Evolutionary conservation across 148 eudicot genomes (phyloP), one percentile per base, ranked within the genome.

Genomic region (Dysphania ambrosioides): DNA sequence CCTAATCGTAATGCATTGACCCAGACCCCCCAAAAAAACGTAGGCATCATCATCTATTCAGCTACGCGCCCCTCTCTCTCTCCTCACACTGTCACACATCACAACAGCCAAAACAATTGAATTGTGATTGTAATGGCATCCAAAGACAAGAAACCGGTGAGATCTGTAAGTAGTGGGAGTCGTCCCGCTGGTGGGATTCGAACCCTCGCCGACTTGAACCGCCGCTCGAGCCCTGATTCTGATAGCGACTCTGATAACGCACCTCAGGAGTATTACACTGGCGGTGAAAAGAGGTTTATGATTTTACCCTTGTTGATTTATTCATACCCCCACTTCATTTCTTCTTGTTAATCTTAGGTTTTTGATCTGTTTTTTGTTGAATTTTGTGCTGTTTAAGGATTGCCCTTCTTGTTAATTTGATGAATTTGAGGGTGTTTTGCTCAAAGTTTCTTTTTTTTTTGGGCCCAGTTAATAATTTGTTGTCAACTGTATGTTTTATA

Each of bases 241-340:
- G 96, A 90, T 73, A 85, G 87, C 59, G 97, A 94, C 70, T 86
- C 90, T 61, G 98, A 91, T 68, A 93, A 86, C 73, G 87, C 72
- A 36, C 96, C 97, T 67, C 93, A 88, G 47, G 93, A 94, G 84
- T 90, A 87, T 79, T 91, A 88, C 79, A 89, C 97, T 63, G 97
- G 98, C 49, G 97, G 97, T 53, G 90, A 91, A 51, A 92, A 91
- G 78, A 94, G 98, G 98, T 94, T 10, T 26, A 47, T 55, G 21
- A 18, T 47, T 47, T 47, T 47, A 47, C 53, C 53, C 27, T 65
- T 51, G 2, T 40, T 26, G 19, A 6, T 32, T 31, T n/a, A 5
- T 31, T 23, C 3, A 3, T 61, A 6, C 55, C 53, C n/a, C n/a
- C 41, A 10, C 21, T 64, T 57, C 31, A 12, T 69, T 38, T 18